These are phyloP conservation scores for Coemansia sp. DNA, from an alignment of 192 early-diverging fungal genomes.

Conservation along the genomic window DNA sequence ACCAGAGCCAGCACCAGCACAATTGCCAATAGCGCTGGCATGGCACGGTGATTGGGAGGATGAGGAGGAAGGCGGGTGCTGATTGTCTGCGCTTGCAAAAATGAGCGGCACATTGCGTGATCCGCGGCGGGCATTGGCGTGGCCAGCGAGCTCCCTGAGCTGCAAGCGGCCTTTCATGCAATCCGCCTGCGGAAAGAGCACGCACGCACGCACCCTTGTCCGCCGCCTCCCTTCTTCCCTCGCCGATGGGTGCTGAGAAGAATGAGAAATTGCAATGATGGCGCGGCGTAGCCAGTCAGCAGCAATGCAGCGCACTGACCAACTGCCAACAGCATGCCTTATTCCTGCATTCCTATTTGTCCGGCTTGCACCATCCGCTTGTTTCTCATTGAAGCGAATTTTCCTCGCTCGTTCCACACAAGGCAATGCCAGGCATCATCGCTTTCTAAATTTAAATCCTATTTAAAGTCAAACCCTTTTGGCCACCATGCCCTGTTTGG, in stretches of 20 bases:
- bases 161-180: too few relatives aligned
- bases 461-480: too few relatives aligned
- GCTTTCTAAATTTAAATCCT: too few relatives aligned
- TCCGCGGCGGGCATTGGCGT: not conserved
- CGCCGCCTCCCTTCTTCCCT: not conserved
- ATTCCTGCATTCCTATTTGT: not conserved
- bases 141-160: too few relatives aligned
- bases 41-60: not conserved
- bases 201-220: too few relatives aligned
- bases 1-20: not conserved
- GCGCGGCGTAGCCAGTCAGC: not conserved
- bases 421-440: too few relatives aligned
- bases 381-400: not conserved
- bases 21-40: not conserved
- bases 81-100: too few relatives aligned
- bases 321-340: not conserved
- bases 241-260: not conserved
- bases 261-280: not conserved
- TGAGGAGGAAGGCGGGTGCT: too few relatives aligned
- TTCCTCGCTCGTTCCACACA: not conserved
- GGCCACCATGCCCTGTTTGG: too few relatives aligned
- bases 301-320: slow-evolving; percentile 7
- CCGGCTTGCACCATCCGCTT: not conserved
- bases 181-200: too few relatives aligned
- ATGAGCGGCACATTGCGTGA: not conserved